A percentile compares a stretch with the other conserved stretches of the same genome.
Evolutionary conservation across 2,329 filamentous ascomycete species (phyloP).

Genomic region (Calonectria fujianensis): DNA sequence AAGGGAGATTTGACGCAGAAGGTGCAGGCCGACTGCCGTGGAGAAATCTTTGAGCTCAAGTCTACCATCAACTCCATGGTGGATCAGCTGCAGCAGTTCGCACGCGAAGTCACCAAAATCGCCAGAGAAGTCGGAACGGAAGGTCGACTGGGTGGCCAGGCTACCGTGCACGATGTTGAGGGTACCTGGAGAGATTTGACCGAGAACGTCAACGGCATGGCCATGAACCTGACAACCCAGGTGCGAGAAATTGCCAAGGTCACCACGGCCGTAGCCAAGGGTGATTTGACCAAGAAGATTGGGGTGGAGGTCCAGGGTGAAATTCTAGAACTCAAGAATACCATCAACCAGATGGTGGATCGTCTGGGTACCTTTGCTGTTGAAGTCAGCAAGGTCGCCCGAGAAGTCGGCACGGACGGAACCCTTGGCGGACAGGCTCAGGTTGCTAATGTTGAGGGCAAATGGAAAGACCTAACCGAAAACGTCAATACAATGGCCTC

Average conservation of each 20-base stretch:
- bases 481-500: conserved; percentile 88
- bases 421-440: conserved; percentile 94
- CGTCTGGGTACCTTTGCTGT: conserved; percentile 96
- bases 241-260: conserved; percentile 98
- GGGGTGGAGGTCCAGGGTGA: conserved; percentile 95
- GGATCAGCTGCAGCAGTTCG: conserved; percentile 96
- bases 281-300: conserved; percentile 97
- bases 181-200: conserved; percentile 98
- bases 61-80: conserved; percentile 99
- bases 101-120: conserved; percentile 96
- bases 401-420: conserved; percentile 97
- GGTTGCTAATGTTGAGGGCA: conserved; percentile 95
- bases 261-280: conserved; percentile 94
- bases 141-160: conserved; percentile 93
- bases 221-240: conserved; percentile 97
- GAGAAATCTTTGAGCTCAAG: conserved; percentile 95
- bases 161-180: conserved; percentile 95
- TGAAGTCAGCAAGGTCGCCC: conserved; percentile 95
- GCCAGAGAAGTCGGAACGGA: conserved; percentile 98
- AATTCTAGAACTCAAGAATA: conserved; percentile 95
- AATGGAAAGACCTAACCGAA: conserved; percentile 97
- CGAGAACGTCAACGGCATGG: conserved; percentile 98
- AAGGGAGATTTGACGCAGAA: conserved; percentile 97
- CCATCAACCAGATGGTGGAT: conserved; percentile 99
- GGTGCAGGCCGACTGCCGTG: conserved; percentile 93